These are phyloP conservation scores for Beauveria varroae DNA, from an alignment of 2,329 filamentous ascomycete genomes.

Conservation along the genomic window DNA sequence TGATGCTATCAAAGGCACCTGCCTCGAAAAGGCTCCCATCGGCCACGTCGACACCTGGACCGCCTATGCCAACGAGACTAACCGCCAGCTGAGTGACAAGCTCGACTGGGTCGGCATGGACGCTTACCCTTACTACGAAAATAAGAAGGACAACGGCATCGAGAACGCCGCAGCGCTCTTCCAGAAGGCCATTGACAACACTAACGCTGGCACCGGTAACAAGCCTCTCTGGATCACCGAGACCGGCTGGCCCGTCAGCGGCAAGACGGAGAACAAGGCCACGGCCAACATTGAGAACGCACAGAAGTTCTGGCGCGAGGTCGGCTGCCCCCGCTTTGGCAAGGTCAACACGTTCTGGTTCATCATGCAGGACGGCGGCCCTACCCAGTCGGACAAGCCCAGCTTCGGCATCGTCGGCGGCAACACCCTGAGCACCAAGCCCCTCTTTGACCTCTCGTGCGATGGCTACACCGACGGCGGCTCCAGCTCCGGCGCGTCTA, in stretches of 20 bases:
- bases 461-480: conserved; percentile 19
- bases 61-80: conserved; percentile 65
- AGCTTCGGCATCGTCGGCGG: conserved; percentile 63
- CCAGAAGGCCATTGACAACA: conserved; percentile 55
- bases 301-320: conserved; percentile 70
- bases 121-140: conserved; percentile 79
- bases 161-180: conserved; percentile 59
- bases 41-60: conserved; percentile 92
- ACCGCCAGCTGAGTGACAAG: conserved; percentile 60
- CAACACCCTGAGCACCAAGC: conserved; percentile 39
- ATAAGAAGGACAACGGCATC: conserved; percentile 58
- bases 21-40: conserved; percentile 49
- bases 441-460: conserved; percentile 59
- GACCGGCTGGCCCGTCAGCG: conserved; percentile 78
- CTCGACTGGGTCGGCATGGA: conserved; percentile 79
- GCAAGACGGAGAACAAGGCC: conserved; percentile 53
- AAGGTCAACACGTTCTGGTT: conserved; percentile 68
- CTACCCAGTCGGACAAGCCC: conserved; percentile 47
- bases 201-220: conserved; percentile 48
- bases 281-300: conserved; percentile 61
- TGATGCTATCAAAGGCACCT: conserved; percentile 54
- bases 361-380: conserved; percentile 61
- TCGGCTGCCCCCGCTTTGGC: conserved; percentile 65
- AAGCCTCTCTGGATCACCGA: conserved; percentile 83
- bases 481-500: conserved; percentile 8